These are phyloP conservation scores for Tuctoria greenei DNA, from an alignment of 176 grass and related monocot species.

Conservation along the genomic window DNA sequence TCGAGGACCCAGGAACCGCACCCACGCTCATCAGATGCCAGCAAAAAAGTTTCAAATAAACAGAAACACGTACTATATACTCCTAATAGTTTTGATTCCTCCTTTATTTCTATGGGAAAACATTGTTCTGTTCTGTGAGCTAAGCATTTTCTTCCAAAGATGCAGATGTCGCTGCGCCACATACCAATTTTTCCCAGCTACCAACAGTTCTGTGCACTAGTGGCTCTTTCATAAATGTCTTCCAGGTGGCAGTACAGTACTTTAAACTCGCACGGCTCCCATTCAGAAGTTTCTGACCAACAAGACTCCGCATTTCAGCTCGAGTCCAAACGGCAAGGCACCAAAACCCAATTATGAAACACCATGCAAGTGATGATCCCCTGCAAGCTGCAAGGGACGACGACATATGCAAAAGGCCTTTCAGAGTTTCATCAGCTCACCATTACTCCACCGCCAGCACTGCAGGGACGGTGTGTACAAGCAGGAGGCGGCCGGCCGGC, in stretches of 20 bases:
- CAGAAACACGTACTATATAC: not conserved
- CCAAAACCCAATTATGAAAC: slow-evolving; percentile 37
- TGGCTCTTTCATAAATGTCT: not conserved
- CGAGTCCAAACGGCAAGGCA: slow-evolving; percentile 40
- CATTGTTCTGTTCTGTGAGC: not conserved
- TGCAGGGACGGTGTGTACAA: slow-evolving; percentile 31
- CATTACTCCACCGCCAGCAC: slow-evolving; percentile 22
- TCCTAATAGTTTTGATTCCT: not conserved
- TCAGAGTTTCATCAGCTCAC: slow-evolving; percentile 29
- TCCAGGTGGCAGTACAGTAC: not conserved
- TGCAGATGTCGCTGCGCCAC: not conserved
- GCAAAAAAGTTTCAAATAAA: not conserved
- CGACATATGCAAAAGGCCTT: slow-evolving; percentile 10
- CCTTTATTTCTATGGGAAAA: no score
- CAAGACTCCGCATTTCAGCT: slow-evolving; percentile 9
- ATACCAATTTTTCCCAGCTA: not conserved
- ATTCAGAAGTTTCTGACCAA: slow-evolving; percentile 24
- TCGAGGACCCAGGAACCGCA: not conserved
- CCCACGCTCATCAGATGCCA: not conserved
- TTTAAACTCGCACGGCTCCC: slow-evolving; percentile 32
- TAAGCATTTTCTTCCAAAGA: not conserved
- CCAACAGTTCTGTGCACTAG: slow-evolving; percentile 12
- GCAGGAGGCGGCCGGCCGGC: not conserved
- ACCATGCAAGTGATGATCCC: not conserved
- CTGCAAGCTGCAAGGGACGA: slow-evolving; percentile 10